Evolutionary conservation across 768 basidiomycete species (phyloP), one percentile per base, ranked within the genome.

Genomic region (Auricularia heimuer): DNA sequence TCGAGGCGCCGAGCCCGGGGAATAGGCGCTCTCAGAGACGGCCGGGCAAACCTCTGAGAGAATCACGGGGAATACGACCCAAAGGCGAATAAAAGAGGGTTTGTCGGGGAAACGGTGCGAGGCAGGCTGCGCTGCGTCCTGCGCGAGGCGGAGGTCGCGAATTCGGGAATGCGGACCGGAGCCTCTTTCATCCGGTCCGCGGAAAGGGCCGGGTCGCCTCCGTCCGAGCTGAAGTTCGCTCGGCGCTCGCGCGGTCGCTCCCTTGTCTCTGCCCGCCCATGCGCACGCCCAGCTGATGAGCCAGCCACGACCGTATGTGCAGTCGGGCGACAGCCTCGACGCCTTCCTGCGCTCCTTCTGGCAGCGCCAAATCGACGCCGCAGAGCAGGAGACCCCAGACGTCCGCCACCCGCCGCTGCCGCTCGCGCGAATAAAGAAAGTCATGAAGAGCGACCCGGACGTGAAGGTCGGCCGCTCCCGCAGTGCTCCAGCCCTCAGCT

Each of bases 381-480:
- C 93, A 0, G 94, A 97, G 74, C 84, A 87, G 70, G 94, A 94
- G 71, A 90, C 86, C 0, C 90, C 90, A 33, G 94, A 95, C 75
- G 92, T 90, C 69, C 80, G 89, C 63, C 92, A 94, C 71, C 92
- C 91, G 1, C 87, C 91, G 4, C 79, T 98, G 11, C 96, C 96
- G 3, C 79, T 99, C 36, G 97, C 97, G 18, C 80, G 97, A 73
- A 97, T 98, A 71, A 98, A 98, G 81, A 98, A 98, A 75, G 96
- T 98, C 65, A 97, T 98, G 92, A 98, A 98, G 81, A 95, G 90
- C 74, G 94, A 94, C 77, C 92, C 93, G 3, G 93, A 95, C 70
- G 93, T 98, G 68, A 94, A 94, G 84, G 94, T 96, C 73, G 39
- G 39, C 39, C 2, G 39, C 8, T 42, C 8, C 39, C 39, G 39